A percentile compares a stretch with the other conserved stretches of the same genome.
These are phyloP conservation scores for Butyriboletus loyo DNA, from an alignment of 768 basidiomycete genomes.

Conservation along the genomic window DNA sequence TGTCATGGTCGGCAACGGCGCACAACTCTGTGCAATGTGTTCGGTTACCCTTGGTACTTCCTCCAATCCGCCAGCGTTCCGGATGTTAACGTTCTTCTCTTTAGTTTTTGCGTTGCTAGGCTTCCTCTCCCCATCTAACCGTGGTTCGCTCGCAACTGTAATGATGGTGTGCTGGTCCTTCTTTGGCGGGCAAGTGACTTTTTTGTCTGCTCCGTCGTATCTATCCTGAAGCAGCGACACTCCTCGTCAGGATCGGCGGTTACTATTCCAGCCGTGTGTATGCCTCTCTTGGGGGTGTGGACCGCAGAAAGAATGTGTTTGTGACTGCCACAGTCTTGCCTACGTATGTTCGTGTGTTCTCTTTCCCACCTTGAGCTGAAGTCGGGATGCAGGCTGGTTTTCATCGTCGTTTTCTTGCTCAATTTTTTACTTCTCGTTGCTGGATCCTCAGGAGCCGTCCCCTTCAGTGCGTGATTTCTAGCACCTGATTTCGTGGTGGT, in stretches of 20 bases:
- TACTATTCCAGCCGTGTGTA: conserved; percentile 86
- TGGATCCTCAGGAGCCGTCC: conserved; percentile 92
- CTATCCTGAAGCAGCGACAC: neutral
- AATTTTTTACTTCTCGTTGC: conserved; percentile 85
- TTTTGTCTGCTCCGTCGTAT: neutral
- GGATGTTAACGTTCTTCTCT: conserved; percentile 1
- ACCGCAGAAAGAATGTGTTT: conserved; percentile 80
- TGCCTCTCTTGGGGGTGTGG: conserved; percentile 64
- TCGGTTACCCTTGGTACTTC: conserved; percentile 74
- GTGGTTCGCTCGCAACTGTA: conserved; percentile 83
- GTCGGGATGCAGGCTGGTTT: conserved; percentile 58
- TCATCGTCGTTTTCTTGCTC: conserved; percentile 82
- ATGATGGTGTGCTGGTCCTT: conserved; percentile 79
- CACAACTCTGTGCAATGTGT: conserved; percentile 69
- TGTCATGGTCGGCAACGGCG: conserved; percentile 80
- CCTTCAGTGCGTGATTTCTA: conserved; percentile 63
- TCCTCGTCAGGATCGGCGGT: conserved; percentile 65
- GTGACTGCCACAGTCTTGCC: conserved; percentile 87
- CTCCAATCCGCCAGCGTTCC: neutral
- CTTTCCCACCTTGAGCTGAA: conserved; percentile 5
- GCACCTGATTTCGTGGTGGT: neutral
- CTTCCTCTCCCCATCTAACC: conserved; percentile 93
- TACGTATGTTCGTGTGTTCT: conserved; percentile 48
- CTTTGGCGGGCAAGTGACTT: conserved; percentile 67
- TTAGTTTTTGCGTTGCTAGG: conserved; percentile 88